Evolutionary conservation across 176 grass and related monocot genomes (phyloP).

Genomic region (Sorghum bicolor): Sorghum_bicolor_NCBIv3 NC_012872.2:63428001-63428500

Average conservation of each 20-base stretch:
- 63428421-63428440: too few relatives aligned
- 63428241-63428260: background rate
- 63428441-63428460: too few relatives aligned
- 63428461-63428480: too few relatives aligned
- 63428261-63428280: too few relatives aligned
- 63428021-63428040: background rate
- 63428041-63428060: background rate
- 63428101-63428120: too few relatives aligned
- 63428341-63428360: background rate
- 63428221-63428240: background rate
- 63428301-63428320: background rate
- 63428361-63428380: background rate
- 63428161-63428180: background rate
- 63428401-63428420: too few relatives aligned
- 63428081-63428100: background rate
- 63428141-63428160: background rate
- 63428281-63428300: background rate
- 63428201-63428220: background rate
- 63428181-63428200: background rate
- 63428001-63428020: slow-evolving; percentile 1
- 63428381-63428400: background rate
- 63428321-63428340: background rate
- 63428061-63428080: background rate
- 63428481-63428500: too few relatives aligned
- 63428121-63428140: background rate